phyloP scores from a whole-genome alignment of 139 green algal genomes.

The Volvox africanus region DNA sequence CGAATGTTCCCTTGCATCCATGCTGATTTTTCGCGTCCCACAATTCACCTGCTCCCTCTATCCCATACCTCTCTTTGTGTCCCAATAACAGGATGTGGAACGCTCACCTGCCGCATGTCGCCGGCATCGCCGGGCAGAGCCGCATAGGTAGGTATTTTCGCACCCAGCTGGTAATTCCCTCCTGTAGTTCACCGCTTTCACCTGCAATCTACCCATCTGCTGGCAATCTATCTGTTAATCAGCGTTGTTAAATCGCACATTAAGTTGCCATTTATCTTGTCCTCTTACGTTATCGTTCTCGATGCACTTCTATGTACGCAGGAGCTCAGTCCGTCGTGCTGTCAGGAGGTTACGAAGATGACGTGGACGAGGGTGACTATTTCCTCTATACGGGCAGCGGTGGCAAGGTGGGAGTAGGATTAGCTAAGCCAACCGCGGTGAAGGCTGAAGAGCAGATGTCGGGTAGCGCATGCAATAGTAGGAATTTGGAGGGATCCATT shows the following conservation, averaged over 20 bases:
- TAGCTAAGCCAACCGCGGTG: too few relatives aligned
- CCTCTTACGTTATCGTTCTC: background rate
- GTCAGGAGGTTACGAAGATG: slow-evolving; percentile 91
- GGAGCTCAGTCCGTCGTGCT: slow-evolving; percentile 65
- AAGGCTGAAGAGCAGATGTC: background rate
- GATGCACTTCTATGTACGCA: background rate
- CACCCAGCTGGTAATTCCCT: background rate
- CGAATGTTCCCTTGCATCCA: too few relatives aligned
- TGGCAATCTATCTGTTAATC: too few relatives aligned
- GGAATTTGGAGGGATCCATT: slow-evolving; percentile 27
- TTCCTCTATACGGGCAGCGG: slow-evolving; percentile 95
- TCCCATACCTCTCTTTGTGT: background rate
- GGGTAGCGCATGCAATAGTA: slow-evolving; percentile 31
- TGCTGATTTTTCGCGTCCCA: background rate
- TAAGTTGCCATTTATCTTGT: background rate
- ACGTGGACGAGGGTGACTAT: slow-evolving; percentile 94
- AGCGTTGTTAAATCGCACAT: too few relatives aligned
- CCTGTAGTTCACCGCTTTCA: background rate
- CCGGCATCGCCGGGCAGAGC: slow-evolving; percentile 94
- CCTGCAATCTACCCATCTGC: background rate
- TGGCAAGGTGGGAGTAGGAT: slow-evolving; percentile 49
- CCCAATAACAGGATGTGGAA: slow-evolving; percentile 73
- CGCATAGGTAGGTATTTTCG: slow-evolving; percentile 71
- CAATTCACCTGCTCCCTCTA: background rate
- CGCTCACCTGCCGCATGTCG: slow-evolving; percentile 96